phyloP scores from a whole-genome alignment of 2,329 filamentous ascomycete genomes.

The Sarocladiaceae sp. region DNA sequence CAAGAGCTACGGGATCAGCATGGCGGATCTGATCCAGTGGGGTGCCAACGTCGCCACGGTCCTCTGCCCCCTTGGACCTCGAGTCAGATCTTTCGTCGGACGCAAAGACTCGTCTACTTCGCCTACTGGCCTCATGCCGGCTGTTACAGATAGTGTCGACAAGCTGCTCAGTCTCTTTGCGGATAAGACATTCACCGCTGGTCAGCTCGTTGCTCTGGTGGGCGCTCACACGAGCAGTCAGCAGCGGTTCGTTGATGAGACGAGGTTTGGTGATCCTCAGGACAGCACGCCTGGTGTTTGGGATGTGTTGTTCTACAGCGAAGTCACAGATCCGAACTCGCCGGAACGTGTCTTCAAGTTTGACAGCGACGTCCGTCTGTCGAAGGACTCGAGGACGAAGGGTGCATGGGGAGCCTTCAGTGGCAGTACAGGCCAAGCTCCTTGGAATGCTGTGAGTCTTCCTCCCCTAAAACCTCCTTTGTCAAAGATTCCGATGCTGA shows the following conservation, averaged over 20 bases:
- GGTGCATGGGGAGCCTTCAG: constrained; percentile 29
- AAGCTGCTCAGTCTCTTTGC: constrained; percentile 39
- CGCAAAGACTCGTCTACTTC: constrained; percentile 34
- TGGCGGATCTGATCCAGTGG: constrained; percentile 47
- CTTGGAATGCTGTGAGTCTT: constrained; percentile 33
- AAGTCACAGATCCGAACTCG: constrained; percentile 22
- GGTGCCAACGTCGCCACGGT: constrained; percentile 39
- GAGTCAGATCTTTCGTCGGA: constrained; percentile 40
- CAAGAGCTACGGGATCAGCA: constrained; percentile 28
- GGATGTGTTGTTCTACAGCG: constrained; percentile 42
- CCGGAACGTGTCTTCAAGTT: constrained; percentile 31
- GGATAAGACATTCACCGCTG: constrained; percentile 43
- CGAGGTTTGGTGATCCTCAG: constrained; percentile 35
- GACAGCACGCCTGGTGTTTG: constrained; percentile 45
- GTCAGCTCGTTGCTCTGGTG: constrained; percentile 41
- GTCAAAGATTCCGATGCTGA: neutral
- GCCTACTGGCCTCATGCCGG: constrained; percentile 37
- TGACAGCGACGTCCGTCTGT: constrained; percentile 31
- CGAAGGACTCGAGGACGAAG: constrained; percentile 21
- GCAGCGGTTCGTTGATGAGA: constrained; percentile 35
- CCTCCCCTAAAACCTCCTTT: too few relatives aligned
- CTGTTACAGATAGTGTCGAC: constrained; percentile 30
- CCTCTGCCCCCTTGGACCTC: constrained; percentile 33
- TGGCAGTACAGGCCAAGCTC: constrained; percentile 20
- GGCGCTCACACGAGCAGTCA: constrained; percentile 44